Evolutionary conservation across 2,329 filamentous ascomycete species (phyloP), one percentile per base, ranked within the genome.

Genomic region (Monilinia aucupariae): DNA sequence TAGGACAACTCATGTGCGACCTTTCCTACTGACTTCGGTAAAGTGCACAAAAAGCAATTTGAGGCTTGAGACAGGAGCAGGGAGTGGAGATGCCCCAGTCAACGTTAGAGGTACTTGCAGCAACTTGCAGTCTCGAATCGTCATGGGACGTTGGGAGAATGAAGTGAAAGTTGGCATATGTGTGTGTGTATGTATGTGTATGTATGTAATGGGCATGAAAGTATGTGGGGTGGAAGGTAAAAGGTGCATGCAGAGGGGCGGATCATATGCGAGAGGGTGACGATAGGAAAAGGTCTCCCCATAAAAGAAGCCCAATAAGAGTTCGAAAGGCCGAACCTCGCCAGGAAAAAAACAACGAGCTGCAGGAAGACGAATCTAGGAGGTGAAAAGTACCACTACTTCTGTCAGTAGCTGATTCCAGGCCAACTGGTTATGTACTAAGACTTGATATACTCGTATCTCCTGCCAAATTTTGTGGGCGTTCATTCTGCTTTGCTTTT

Each of bases 1-100:
- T 64, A 69, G 65, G 68, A 72, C 69, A 72, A 65, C 64, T 70
- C 68, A 65, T 70, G 71, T 73, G 65, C 68, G 48, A 73, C 71
- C 59, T 56, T 67, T 63, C 61, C 65, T 63, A 70, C 64, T 69
- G 64, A 47, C 66, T 65, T 64, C 64, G 65, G 66, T 51, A 62
- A 58, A 64, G 53, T 65, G 62, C 43, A 64, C 43, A 68, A 72
- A 70, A 69, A 60, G 61, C 67, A 71, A 66, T 68, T 65, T 65
- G 64, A 61, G 68, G 67, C 66, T 68, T 68, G 65, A 69, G 65
- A 69, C 68, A 66, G 68, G 63, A 67, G 53, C 56, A 68, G 63
- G 63, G 68, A 69, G 70, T 68, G 70, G 67, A 67, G 65, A 72
- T 70, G 69, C 71, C 70, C 54, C 62, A 67, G 71, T 69, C 72